Percentiles rank a stretch among this genome's conserved stretches.
phyloP scores from a whole-genome alignment of 2,329 filamentous ascomycete species.

The Lasiodiplodia hormozganensis region DNA sequence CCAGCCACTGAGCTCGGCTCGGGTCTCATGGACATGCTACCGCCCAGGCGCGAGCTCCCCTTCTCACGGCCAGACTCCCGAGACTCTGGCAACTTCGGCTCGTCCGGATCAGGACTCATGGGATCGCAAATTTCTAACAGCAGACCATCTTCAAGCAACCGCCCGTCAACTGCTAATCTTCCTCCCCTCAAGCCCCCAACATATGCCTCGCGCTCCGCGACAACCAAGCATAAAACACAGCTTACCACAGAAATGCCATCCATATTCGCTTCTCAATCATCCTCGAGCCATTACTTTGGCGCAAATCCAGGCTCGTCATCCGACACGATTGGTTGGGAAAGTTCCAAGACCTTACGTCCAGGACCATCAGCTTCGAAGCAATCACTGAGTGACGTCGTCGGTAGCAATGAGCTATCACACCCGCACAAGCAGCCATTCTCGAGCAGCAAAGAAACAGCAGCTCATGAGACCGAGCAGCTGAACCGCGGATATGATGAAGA shows the following conservation, averaged over 20 bases:
- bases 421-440: background rate
- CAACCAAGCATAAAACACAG: background rate
- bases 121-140: background rate
- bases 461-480: too few relatives aligned
- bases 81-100: background rate
- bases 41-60: conserved; percentile 49
- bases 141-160: background rate
- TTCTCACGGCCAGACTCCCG: conserved; percentile 36
- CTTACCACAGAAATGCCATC: background rate
- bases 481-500: background rate
- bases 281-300: background rate
- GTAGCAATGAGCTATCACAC: background rate
- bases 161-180: conserved; percentile 15
- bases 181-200: conserved; percentile 3
- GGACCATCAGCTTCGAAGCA: background rate
- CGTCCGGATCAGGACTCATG: background rate
- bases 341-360: background rate
- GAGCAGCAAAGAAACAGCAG: background rate
- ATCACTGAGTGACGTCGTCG: background rate
- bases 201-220: background rate
- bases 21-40: conserved; percentile 37
- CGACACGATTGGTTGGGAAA: background rate
- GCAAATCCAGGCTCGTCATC: background rate
- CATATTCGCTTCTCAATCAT: background rate
- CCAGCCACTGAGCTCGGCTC: conserved; percentile 29